These are phyloP conservation scores for Hyaloscypha bicolor DNA, from an alignment of 495 filamentous ascomycete genomes.

Conservation along the genomic window DNA sequence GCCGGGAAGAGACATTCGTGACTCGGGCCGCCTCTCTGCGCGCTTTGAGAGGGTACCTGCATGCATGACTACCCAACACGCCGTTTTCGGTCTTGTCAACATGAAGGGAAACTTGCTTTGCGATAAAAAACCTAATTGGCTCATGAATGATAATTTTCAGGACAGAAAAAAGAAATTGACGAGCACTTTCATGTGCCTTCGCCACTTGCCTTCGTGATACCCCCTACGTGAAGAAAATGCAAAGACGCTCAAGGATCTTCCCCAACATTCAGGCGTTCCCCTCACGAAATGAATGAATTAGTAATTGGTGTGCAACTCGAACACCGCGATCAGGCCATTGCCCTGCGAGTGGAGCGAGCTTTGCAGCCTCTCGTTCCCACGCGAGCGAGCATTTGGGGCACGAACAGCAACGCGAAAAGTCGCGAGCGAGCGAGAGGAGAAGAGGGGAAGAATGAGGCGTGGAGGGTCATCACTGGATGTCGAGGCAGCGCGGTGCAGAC, in stretches of 20 bases:
- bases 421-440: neutral
- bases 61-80: constrained; percentile 30
- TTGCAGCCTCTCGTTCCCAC: neutral
- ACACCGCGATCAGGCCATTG: neutral
- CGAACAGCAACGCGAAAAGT: neutral
- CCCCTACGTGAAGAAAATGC: neutral
- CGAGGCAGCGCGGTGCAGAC: too few relatives aligned
- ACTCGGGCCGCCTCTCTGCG: constrained; percentile 10
- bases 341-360: neutral
- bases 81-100: neutral
- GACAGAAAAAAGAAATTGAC: neutral
- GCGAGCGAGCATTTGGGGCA: neutral
- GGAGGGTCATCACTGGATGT: too few relatives aligned
- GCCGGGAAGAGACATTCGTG: constrained; percentile 15
- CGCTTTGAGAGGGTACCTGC: constrained; percentile 25
- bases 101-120: neutral
- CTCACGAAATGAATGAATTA: neutral
- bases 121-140: neutral
- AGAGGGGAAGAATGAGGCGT: too few relatives aligned
- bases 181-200: neutral
- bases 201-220: neutral
- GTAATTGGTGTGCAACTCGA: neutral
- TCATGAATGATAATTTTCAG: neutral
- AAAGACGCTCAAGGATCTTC: neutral
- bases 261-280: neutral